Evolutionary conservation across 768 basidiomycete species (phyloP).

Genomic region (Pleurotus eryngii): DNA sequence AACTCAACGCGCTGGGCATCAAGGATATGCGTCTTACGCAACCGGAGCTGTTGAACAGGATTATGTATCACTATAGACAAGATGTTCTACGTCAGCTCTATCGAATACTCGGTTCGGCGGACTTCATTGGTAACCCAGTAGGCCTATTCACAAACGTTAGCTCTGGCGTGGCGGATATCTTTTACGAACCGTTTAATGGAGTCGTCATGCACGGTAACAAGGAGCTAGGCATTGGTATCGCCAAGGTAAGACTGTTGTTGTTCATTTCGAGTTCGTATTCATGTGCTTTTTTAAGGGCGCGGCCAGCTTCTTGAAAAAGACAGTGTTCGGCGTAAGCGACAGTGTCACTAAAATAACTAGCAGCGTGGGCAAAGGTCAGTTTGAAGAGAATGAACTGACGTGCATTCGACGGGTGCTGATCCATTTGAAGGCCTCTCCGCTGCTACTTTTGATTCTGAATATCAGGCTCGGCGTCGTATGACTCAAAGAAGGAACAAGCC

Average conservation of each 20-base stretch:
- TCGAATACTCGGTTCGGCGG: slow-evolving; percentile 95
- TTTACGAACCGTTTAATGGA: slow-evolving; percentile 97
- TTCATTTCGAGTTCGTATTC: neutral
- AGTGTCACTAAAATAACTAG: slow-evolving; percentile 98
- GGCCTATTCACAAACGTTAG: slow-evolving; percentile 98
- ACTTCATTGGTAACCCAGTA: slow-evolving; percentile 94
- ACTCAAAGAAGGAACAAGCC: slow-evolving; percentile 91
- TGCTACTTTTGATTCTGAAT: slow-evolving; percentile 95
- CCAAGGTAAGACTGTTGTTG: slow-evolving; percentile 55
- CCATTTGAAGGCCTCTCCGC: slow-evolving; percentile 76
- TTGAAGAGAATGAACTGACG: neutral
- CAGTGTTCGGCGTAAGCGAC: slow-evolving; percentile 93
- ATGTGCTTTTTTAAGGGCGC: slow-evolving; percentile 62
- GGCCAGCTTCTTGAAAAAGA: slow-evolving; percentile 98
- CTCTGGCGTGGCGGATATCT: slow-evolving; percentile 96
- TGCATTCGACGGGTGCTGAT: neutral
- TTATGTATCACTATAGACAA: slow-evolving; percentile 90
- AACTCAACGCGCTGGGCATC: slow-evolving; percentile 90
- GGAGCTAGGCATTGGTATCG: slow-evolving; percentile 91
- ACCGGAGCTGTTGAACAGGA: slow-evolving; percentile 80
- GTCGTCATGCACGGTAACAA: slow-evolving; percentile 95
- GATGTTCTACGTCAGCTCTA: slow-evolving; percentile 93
- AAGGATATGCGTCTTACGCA: slow-evolving; percentile 89
- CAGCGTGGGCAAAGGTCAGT: slow-evolving; percentile 88
- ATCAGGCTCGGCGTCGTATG: slow-evolving; percentile 85